Percentiles rank a stretch among this genome's conserved stretches.
These are phyloP conservation scores for Blepharisma undulans DNA, from an alignment of 169 alveolate species.

Conservation along the genomic window DNA sequence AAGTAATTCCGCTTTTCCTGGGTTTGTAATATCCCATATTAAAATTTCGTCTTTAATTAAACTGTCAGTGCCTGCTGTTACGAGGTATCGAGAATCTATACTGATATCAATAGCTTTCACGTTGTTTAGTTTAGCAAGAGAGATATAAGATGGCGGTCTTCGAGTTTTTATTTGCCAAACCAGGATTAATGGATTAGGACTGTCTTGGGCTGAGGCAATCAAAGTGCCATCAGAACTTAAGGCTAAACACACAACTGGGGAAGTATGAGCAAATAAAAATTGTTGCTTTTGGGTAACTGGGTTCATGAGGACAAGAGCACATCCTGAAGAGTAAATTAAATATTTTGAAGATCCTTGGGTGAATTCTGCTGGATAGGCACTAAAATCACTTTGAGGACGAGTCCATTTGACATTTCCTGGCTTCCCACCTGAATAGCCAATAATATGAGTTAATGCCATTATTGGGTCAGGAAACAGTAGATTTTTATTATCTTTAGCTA, in stretches of 20 bases:
- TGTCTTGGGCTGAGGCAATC: conserved; percentile 81
- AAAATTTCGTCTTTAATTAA: conserved; percentile 81
- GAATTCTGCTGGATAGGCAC: conserved; percentile 22
- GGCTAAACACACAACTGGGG: conserved; percentile 73
- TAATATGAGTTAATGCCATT: conserved; percentile 66
- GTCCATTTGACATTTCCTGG: conserved; percentile 67
- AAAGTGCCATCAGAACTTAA: conserved; percentile 79
- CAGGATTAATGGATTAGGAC: conserved; percentile 73
- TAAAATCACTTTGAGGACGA: conserved; percentile 12
- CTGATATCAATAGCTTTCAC: conserved; percentile 57
- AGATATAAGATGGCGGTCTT: conserved; percentile 15
- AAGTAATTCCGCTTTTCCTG: conserved; percentile 61
- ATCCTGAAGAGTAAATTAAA: conserved; percentile 78
- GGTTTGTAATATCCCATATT: conserved; percentile 85
- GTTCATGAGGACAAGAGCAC: conserved; percentile 71
- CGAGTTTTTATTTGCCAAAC: conserved; percentile 79
- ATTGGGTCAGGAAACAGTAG: conserved; percentile 75
- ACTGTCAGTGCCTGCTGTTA: conserved; percentile 86
- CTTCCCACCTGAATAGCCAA: conserved; percentile 68
- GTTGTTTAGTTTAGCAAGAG: neutral
- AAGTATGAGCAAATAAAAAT: conserved; percentile 84
- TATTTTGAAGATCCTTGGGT: conserved; percentile 55
- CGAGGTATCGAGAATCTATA: conserved; percentile 68
- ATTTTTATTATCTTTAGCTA: conserved; percentile 34
- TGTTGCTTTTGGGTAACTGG: conserved; percentile 66